Conservation (phyloP, 139 green algal species). For the Zygnema cylindricum region DNA sequence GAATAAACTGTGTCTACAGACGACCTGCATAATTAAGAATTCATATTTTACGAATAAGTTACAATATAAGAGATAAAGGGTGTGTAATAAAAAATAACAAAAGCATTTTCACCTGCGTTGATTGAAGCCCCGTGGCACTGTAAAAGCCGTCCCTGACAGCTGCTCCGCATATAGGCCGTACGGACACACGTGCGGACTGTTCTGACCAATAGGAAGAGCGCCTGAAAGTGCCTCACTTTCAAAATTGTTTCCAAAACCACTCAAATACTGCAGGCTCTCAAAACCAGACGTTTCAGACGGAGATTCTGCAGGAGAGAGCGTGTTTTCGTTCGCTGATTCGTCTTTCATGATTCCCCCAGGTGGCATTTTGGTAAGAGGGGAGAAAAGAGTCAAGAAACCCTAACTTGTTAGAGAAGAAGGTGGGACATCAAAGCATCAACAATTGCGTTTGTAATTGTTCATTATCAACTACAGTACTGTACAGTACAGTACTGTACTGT, state of each 20-base stretch:
- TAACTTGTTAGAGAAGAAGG: too few relatives aligned
- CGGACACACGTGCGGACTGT: slow-evolving; percentile 87
- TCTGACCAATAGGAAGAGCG: slow-evolving; percentile 82
- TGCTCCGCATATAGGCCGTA: slow-evolving; percentile 94
- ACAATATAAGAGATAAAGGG: background rate
- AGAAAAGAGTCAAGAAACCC: too few relatives aligned
- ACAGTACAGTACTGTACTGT: too few relatives aligned
- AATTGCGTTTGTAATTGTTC: too few relatives aligned
- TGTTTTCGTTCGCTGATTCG: background rate
- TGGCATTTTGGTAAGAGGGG: background rate
- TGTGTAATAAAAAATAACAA: background rate
- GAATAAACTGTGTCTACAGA: background rate
- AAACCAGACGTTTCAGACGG: background rate
- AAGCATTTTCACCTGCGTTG: slow-evolving; percentile 43
- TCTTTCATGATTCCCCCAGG: background rate
- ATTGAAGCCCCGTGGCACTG: slow-evolving; percentile 76
- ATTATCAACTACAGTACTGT: too few relatives aligned
- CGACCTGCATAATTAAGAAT: background rate
- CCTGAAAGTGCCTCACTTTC: slow-evolving; percentile 81
- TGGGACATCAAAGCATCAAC: too few relatives aligned
- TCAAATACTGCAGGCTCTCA: slow-evolving; percentile 21
- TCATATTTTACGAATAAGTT: background rate
- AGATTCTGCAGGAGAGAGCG: background rate
- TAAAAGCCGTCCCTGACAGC: slow-evolving; percentile 91
- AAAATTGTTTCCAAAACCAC: slow-evolving; percentile 82